Evolutionary conservation across 352 stramenopile genomes (phyloP).

Genomic region (Globisporangium barbulae): DNA sequence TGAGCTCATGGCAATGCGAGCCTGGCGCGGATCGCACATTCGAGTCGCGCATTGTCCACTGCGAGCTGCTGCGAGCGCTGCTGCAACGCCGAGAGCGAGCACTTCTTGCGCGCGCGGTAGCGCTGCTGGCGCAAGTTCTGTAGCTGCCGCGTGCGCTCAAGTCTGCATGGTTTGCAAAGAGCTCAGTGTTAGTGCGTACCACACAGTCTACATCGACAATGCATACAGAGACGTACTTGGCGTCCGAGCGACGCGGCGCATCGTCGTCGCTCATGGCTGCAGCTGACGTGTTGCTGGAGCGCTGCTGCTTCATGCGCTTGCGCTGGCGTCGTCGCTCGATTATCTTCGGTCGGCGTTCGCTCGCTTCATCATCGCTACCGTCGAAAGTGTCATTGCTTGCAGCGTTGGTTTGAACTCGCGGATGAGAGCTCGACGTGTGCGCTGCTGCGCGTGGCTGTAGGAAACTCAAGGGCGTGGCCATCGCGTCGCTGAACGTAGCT

Average conservation of each 20-base stretch:
- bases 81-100: slow-evolving; percentile 26
- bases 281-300: background rate
- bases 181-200: background rate
- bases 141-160: slow-evolving; percentile 32
- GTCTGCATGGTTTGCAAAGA: slow-evolving; percentile 12
- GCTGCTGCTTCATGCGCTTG: background rate
- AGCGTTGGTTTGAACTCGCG: background rate
- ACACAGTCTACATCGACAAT: background rate
- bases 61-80: slow-evolving; percentile 4
- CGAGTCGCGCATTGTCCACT: slow-evolving; percentile 10
- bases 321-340: background rate
- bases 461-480: background rate
- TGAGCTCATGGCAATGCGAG: background rate
- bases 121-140: slow-evolving; percentile 43
- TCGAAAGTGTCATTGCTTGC: too few relatives aligned
- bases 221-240: background rate
- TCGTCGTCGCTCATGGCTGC: background rate
- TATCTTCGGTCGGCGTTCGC: background rate
- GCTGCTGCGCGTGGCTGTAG: background rate
- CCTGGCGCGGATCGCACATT: slow-evolving; percentile 3
- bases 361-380: background rate
- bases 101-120: slow-evolving; percentile 50
- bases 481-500: background rate
- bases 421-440: background rate
- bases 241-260: background rate